Conservation (phyloP, 768 basidiomycete species). For the Chlorophyllum brunneum region DNA sequence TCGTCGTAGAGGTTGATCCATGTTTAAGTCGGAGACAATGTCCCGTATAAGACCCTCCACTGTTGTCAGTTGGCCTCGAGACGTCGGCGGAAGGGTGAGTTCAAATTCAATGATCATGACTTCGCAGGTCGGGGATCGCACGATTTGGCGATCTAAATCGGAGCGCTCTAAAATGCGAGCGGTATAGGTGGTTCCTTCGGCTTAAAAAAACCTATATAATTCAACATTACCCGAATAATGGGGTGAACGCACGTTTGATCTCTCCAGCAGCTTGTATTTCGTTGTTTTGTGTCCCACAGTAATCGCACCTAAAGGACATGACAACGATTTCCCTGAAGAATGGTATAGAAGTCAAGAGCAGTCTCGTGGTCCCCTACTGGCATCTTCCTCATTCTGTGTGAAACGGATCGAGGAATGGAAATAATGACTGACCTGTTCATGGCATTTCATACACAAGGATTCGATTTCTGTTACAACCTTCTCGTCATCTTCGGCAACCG, state of each 20-base stretch:
- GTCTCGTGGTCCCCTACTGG: conserved; percentile 76
- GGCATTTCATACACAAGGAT: conserved; percentile 92
- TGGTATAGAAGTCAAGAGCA: conserved; percentile 91
- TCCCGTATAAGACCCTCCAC: conserved; percentile 90
- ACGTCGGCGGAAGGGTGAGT: conserved; percentile 82
- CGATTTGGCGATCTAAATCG: conserved; percentile 91
- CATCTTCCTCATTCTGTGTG: conserved; percentile 19
- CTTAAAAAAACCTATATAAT: conserved; percentile 32
- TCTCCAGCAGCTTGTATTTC: conserved; percentile 89
- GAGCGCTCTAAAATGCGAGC: conserved; percentile 65
- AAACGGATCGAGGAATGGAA: neutral
- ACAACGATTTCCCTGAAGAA: conserved; percentile 94
- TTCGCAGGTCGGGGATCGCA: conserved; percentile 82
- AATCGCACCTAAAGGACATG: conserved; percentile 94
- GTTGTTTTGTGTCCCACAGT: conserved; percentile 87
- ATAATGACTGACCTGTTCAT: conserved; percentile 66
- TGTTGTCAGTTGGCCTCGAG: conserved; percentile 91
- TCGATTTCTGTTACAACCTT: conserved; percentile 79
- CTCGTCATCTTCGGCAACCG: conserved; percentile 47
- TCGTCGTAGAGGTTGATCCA: conserved; percentile 80
- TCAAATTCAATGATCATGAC: conserved; percentile 84
- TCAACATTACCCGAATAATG: neutral
- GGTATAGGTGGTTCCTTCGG: conserved; percentile 81
- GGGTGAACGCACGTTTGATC: conserved; percentile 65
- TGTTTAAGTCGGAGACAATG: conserved; percentile 71